A percentile compares a stretch with the other conserved stretches of the same genome.
Evolutionary conservation across 352 stramenopile genomes (phyloP).

Genomic region (Phytopythium chamaehyphon): DNA sequence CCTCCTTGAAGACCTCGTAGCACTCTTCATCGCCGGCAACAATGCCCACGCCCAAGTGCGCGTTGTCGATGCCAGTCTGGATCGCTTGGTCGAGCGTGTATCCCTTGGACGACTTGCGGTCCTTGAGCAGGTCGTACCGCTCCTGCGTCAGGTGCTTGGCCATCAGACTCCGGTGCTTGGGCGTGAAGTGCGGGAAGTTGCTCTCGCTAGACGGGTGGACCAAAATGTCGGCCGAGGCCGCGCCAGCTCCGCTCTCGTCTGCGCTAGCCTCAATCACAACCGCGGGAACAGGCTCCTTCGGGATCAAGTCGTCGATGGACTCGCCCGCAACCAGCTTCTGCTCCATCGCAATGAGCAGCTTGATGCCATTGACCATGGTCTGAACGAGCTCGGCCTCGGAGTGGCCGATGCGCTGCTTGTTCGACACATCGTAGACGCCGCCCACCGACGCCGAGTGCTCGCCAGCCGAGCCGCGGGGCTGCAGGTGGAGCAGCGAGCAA

Average conservation of each 20-base stretch:
- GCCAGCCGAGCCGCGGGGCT: conserved; percentile 69
- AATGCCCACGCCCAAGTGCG: conserved; percentile 76
- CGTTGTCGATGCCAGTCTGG: conserved; percentile 80
- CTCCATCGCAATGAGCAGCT: conserved; percentile 85
- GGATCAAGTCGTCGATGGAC: conserved; percentile 65
- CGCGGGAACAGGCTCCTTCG: conserved; percentile 38
- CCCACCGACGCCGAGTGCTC: conserved; percentile 88
- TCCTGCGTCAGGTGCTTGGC: conserved; percentile 79
- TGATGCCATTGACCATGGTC: conserved; percentile 87
- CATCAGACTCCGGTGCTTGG: conserved; percentile 85
- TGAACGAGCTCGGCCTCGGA: conserved; percentile 88
- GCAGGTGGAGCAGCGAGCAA: conserved; percentile 75
- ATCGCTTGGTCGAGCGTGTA: conserved; percentile 87
- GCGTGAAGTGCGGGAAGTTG: conserved; percentile 75
- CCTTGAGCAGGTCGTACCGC: conserved; percentile 83
- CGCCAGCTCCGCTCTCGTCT: conserved; percentile 6
- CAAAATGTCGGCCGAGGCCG: conserved; percentile 37
- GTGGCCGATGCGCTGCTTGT: conserved; percentile 85
- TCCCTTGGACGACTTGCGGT: conserved; percentile 54
- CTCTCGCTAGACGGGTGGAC: conserved; percentile 61
- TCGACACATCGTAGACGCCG: conserved; percentile 86
- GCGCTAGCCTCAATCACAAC: conserved; percentile 63
- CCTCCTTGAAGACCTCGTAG: conserved; percentile 76
- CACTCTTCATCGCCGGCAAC: conserved; percentile 86
- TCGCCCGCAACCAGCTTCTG: conserved; percentile 75